Evolutionary conservation across 1,284 basidiomycete genomes (phyloP).

Genomic region (Grifola frondosa): DNA sequence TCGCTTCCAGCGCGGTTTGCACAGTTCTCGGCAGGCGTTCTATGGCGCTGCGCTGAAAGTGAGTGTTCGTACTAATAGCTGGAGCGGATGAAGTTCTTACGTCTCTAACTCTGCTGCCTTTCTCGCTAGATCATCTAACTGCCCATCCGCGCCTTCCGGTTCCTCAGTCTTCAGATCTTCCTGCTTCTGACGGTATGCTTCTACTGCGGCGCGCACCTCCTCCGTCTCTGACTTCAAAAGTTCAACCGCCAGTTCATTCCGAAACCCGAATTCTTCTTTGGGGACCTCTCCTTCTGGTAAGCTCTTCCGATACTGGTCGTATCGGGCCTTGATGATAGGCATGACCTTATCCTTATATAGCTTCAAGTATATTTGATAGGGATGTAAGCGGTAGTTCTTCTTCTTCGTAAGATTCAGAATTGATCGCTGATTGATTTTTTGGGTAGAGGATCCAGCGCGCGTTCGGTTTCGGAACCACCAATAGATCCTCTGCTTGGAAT

Average conservation of each 20-base stretch:
- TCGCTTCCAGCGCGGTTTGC: background rate
- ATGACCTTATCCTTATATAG: background rate
- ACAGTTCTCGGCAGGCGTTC: background rate
- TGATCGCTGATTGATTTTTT: background rate
- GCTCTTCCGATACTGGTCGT: background rate
- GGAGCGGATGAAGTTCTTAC: too few relatives aligned
- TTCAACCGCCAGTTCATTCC: too few relatives aligned
- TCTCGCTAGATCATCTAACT: background rate
- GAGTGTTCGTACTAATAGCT: background rate
- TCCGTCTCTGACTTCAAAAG: background rate
- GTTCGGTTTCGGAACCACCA: slow-evolving; percentile 2
- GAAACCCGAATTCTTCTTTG: too few relatives aligned
- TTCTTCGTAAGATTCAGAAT: background rate
- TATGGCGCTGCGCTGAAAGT: background rate
- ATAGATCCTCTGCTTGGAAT: background rate
- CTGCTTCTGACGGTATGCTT: too few relatives aligned
- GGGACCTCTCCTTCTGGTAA: background rate
- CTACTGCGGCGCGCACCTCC: background rate
- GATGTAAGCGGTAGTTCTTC: background rate
- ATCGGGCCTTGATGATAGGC: background rate
- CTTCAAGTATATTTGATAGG: background rate
- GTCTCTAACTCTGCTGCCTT: too few relatives aligned
- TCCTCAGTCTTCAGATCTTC: too few relatives aligned
- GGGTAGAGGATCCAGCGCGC: background rate
- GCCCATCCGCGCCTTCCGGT: background rate